Evolutionary conservation across 768 basidiomycete species (phyloP), one percentile per base, ranked within the genome.

Genomic region (Pulveroboletus sp.): DNA sequence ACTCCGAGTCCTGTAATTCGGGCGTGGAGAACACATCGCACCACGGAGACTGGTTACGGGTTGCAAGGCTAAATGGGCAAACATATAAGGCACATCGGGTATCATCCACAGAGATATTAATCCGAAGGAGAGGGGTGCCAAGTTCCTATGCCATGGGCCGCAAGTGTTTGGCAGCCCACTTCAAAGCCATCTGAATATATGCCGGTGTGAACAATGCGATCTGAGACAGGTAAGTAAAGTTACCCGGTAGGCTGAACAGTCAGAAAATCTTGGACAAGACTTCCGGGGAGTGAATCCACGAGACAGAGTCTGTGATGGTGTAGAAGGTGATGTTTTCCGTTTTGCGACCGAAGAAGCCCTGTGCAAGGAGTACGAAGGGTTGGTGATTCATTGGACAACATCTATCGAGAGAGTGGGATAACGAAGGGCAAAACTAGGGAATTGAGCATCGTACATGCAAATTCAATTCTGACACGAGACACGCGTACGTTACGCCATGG

Each of bases 221-320:
- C 40, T 4, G 13, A 54, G 4, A 39, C 21, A 28, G 13, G 5
- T 8, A 27, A 32, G 13, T 11, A 21, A 6, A 18, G n/a, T 32
- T 21, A 66, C 53, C 45, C 52, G 40, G 7, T 42, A 52, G 9
- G 47, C 5, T 10, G 45, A 21, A 41, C 5, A 15, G 6, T 6
- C 27, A n/a, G 58, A 45, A 47, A 58, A 55, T 39, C n/a, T 56
- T 0, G 66, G 58, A 56, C 73, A 75, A 15, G 68, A 71, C 46
- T 64, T 60, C 70, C 71, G 71, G 26, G 71, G 73, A 30, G 64
- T 73, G 51, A 76, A n/a, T 71, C 70, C 71, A 74, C 36, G 71
- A 69, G 17, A 68, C 60, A n/a, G 70, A 61, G 53, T 75, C 73
- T 4, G 53, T 38, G 40, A 72, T 62, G 15, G 63, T 62, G 4